These are phyloP conservation scores for Gaertneriomyces semiglobifer DNA, from an alignment of 192 early-diverging fungal species.

Conservation along the genomic window DNA sequence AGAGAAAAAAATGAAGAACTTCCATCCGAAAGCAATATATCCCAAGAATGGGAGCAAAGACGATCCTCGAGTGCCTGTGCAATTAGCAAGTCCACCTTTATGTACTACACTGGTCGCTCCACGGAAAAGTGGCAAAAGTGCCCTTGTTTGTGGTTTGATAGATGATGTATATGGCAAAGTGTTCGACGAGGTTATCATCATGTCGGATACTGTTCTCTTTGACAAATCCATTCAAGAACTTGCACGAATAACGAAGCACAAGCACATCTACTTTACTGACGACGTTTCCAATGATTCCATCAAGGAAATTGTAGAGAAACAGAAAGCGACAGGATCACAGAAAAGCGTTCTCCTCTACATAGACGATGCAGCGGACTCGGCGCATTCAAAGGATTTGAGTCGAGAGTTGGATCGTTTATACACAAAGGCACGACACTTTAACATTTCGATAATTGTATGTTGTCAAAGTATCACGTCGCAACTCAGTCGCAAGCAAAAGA, in stretches of 20 bases:
- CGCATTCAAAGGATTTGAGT: constrained; percentile 7
- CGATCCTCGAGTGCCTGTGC: constrained; percentile 11
- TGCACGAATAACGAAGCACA: constrained; percentile 4
- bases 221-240: background rate
- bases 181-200: too few species aligned
- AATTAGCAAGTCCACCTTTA: constrained; percentile 1
- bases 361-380: constrained; percentile 13
- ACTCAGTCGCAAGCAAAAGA: too few species aligned
- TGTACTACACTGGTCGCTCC: background rate
- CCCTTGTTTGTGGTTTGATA: background rate
- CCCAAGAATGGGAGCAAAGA: background rate
- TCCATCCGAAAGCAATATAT: constrained; percentile 18
- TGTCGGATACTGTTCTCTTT: constrained; percentile 15
- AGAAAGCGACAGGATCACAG: constrained; percentile 19
- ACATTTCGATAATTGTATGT: too few species aligned
- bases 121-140: constrained; percentile 12
- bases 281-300: constrained; percentile 9
- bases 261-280: constrained; percentile 11
- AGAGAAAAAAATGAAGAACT: constrained; percentile 1
- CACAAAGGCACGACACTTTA: too few species aligned
- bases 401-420: background rate
- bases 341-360: constrained; percentile 10
- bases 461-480: too few species aligned
- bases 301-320: background rate
- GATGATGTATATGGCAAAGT: too few species aligned